These are phyloP conservation scores for Saccharum hybrid DNA, from an alignment of 202 grass and related monocot species.

Conservation along the genomic window DNA sequence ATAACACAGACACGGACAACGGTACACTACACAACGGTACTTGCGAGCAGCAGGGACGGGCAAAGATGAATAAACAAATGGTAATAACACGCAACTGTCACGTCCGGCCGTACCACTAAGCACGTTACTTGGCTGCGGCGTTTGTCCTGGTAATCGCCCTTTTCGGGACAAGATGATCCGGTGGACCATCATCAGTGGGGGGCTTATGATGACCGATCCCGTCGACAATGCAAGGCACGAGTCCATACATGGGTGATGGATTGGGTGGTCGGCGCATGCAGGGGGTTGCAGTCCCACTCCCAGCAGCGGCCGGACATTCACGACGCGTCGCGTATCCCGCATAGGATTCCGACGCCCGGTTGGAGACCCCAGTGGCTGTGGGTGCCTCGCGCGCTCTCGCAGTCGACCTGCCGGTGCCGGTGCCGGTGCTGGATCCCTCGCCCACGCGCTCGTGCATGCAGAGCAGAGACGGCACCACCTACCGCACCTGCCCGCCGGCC, in stretches of 20 bases:
- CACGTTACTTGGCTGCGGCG: background rate
- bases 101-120: background rate
- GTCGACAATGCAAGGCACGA: background rate
- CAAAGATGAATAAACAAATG: too few relatives aligned
- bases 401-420: background rate
- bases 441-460: background rate
- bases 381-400: too few relatives aligned
- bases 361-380: background rate
- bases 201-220: too few relatives aligned
- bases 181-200: background rate
- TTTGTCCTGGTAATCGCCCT: background rate
- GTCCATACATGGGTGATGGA: background rate
- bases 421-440: background rate
- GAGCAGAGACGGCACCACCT: background rate
- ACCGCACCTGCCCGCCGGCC: constrained; percentile 13
- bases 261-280: too few relatives aligned
- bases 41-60: too few relatives aligned
- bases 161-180: background rate
- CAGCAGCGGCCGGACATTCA: background rate
- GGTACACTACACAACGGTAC: too few relatives aligned
- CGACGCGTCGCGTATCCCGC: background rate
- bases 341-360: background rate
- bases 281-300: too few relatives aligned
- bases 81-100: background rate
- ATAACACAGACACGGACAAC: too few relatives aligned